phyloP scores from a whole-genome alignment of 257 asterid genomes.

The Nicotiana sylvestris region DNA sequence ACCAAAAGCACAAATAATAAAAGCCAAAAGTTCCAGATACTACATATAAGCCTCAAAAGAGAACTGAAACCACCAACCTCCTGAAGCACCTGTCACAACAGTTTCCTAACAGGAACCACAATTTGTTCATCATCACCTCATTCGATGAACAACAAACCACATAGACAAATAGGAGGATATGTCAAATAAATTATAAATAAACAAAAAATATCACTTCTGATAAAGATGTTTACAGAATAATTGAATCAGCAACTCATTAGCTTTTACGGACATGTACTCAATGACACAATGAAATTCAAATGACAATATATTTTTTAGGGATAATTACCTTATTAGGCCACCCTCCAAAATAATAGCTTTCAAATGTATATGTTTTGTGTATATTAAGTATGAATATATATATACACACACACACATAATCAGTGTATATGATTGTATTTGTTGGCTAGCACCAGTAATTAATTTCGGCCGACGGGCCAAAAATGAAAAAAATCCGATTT shows the following conservation, averaged over 20 bases:
- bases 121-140: background rate
- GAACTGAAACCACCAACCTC: background rate
- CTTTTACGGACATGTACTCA: background rate
- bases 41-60: background rate
- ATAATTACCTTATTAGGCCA: too few species aligned
- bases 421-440: too few species aligned
- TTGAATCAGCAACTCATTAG: background rate
- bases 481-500: too few species aligned
- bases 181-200: background rate
- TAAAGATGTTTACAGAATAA: background rate
- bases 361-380: too few species aligned
- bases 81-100: background rate
- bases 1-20: background rate
- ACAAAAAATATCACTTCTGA: background rate
- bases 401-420: too few species aligned
- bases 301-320: background rate
- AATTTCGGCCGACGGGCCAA: too few species aligned
- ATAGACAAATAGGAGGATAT: background rate
- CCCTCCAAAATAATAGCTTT: too few species aligned
- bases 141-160: background rate
- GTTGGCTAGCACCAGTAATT: too few species aligned
- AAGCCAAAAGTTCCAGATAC: background rate
- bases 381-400: too few species aligned
- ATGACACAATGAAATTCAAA: conserved; percentile 3
- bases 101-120: conserved; percentile 2